A percentile compares a stretch with the other conserved stretches of the same genome.
These are phyloP conservation scores for Skeletonema potamos DNA, from an alignment of 108 stramenopile genomes.

Conservation along the genomic window DNA sequence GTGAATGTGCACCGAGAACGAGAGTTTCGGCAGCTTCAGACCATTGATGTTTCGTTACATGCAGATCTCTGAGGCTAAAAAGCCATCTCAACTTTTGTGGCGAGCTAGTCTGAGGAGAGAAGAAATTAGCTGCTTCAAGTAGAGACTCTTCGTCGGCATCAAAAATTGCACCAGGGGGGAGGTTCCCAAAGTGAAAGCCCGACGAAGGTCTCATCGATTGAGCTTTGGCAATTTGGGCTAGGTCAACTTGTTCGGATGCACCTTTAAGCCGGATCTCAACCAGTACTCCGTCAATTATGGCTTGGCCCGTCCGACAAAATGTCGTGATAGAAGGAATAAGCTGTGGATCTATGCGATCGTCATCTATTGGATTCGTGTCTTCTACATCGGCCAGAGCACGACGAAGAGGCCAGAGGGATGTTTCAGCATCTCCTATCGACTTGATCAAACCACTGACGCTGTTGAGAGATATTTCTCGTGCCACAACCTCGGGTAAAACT, in stretches of 20 bases:
- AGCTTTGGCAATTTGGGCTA: constrained; percentile 17
- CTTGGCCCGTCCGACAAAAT: constrained; percentile 81
- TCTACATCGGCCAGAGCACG: constrained; percentile 83
- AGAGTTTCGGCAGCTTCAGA: constrained; percentile 82
- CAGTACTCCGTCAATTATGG: constrained; percentile 82
- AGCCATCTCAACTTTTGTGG: constrained; percentile 81
- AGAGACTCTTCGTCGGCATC: constrained; percentile 92
- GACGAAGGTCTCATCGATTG: constrained; percentile 1
- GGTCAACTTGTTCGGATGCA: constrained; percentile 22
- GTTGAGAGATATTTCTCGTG: constrained; percentile 80
- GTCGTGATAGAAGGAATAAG: constrained; percentile 62
- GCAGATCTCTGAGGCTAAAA: constrained; percentile 64
- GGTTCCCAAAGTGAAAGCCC: background rate
- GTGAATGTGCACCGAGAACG: constrained; percentile 66
- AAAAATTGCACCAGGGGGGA: constrained; percentile 40
- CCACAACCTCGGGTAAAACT: constrained; percentile 79
- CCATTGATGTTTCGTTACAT: constrained; percentile 80
- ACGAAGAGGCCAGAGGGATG: constrained; percentile 79
- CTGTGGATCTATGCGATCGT: constrained; percentile 81
- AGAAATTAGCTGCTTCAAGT: constrained; percentile 82
- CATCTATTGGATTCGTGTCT: constrained; percentile 83
- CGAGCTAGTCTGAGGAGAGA: constrained; percentile 66
- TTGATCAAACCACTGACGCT: constrained; percentile 61
- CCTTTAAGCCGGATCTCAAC: constrained; percentile 77
- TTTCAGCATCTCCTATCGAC: constrained; percentile 59